Percentiles rank a stretch among this genome's conserved stretches.
Conservation (phyloP, 495 filamentous ascomycete species). For the Oidiodendron maius region DNA sequence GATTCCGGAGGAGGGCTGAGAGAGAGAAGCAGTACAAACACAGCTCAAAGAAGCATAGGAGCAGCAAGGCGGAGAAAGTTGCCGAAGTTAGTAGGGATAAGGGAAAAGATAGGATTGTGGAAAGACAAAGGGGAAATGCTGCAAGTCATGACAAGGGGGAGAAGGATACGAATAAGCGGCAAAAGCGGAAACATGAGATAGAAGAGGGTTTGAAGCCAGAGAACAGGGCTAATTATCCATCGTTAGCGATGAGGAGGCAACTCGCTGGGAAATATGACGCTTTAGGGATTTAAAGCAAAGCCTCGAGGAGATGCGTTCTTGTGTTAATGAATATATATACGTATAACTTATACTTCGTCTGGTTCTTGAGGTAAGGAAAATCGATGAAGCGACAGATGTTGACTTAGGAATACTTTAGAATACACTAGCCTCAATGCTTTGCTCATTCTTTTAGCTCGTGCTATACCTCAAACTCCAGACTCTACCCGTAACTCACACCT, state of each 20-base stretch:
- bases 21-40: not conserved
- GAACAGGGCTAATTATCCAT: slow-evolving; percentile 11
- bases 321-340: too few species aligned
- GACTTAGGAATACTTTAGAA: too few species aligned
- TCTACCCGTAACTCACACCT: too few species aligned
- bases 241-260: slow-evolving; percentile 10
- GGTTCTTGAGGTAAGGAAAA: too few species aligned
- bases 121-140: not conserved
- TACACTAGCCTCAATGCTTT: too few species aligned
- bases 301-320: too few species aligned
- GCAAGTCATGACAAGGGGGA: not conserved
- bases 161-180: not conserved
- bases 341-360: too few species aligned
- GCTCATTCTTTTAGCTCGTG: too few species aligned
- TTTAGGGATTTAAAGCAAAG: slow-evolving; percentile 17
- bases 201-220: slow-evolving; percentile 4
- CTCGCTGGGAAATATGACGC: slow-evolving; percentile 20
- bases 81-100: not conserved
- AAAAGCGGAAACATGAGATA: not conserved
- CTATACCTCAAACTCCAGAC: too few species aligned
- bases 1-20: slow-evolving; percentile 11
- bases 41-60: not conserved
- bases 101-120: not conserved
- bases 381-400: too few species aligned
- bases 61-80: not conserved